Base-by-base conservation (phyloP, 2,329 filamentous ascomycete species). In the Akanthomyces lecanii region DNA sequence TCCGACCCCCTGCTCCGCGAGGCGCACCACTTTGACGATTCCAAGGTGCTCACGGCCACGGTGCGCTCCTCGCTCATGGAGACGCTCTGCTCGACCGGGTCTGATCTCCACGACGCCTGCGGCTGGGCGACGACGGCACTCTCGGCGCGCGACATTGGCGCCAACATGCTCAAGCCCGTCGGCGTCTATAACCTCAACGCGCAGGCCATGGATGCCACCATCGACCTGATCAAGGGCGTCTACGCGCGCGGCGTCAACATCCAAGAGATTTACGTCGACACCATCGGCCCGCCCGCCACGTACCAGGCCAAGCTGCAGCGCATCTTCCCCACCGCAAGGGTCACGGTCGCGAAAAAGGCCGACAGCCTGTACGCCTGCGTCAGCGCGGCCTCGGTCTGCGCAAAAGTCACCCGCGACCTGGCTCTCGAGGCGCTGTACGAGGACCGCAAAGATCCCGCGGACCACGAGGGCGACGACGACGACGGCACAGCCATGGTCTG, bases 381-480 rank as follows among this genome's bases (percentile, higher is more conserved):
- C 61, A 96, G 91, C 69, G 95, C 94, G 38, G 94, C 95, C 7
- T 95, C 90, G 66, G 92, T 99, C 3, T 96, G 91, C 74, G 95
- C 95, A 61, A 99, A 99, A 76, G 95, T 99, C 36, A 98, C 95
- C 14, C 83, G 95, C 67, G 95, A 99, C 76, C 90, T 89, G 1
- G 92, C 92, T 5, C 82, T 98, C 28, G 93, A 97, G 71, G 85
- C 89, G 3, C 82, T 94, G 48, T 94, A 90, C 71, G 81, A 86
- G 64, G 74, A 73, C 2, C 73, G 72, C 42, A 66, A 71, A 56
- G 73, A 74, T 47, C 67, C 67, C 40, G 71, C 68, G 18, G 70
- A 65, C 50, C 73, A 67, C 60, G 67, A 65, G 3, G 73, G 71
- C 4, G 74, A 73, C 54, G 70, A 66, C 5, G 72, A 70, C 21